Conservation (phyloP, 768 basidiomycete genomes). For the Russula brevipes region DNA sequence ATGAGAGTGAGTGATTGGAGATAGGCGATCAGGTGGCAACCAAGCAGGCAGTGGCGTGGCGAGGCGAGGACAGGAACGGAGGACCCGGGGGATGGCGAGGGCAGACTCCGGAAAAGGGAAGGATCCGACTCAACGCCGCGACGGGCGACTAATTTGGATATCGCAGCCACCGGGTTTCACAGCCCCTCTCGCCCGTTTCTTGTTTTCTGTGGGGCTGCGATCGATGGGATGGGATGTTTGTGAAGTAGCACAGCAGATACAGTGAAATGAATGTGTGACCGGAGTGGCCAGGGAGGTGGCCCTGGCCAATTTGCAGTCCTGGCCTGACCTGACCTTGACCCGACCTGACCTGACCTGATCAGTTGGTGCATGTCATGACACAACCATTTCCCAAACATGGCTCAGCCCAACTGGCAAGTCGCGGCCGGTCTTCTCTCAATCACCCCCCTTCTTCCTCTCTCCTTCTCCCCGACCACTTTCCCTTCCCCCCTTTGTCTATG, state of each 20-base stretch:
- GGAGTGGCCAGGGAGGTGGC: background rate
- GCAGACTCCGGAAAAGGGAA: constrained; percentile 27
- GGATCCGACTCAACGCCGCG: constrained; percentile 31
- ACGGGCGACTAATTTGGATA: constrained; percentile 20
- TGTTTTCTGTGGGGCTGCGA: background rate
- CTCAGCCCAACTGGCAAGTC: constrained; percentile 28
- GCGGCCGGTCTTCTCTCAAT: constrained; percentile 19
- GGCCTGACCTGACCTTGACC: constrained; percentile 5
- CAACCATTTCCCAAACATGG: constrained; percentile 22
- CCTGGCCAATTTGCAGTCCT: background rate
- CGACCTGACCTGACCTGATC: background rate
- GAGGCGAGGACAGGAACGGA: constrained; percentile 30
- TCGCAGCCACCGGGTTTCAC: constrained; percentile 16
- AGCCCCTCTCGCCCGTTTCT: constrained; percentile 17
- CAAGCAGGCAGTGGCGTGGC: constrained; percentile 21
- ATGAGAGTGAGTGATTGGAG: background rate
- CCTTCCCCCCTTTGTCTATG: constrained; percentile 19
- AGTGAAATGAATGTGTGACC: constrained; percentile 13
- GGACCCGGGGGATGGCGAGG: constrained; percentile 1
- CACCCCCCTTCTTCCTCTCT: constrained; percentile 27
- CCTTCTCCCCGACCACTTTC: constrained; percentile 25
- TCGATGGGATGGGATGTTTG: constrained; percentile 3
- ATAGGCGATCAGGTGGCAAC: constrained; percentile 21
- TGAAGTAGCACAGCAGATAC: constrained; percentile 3
- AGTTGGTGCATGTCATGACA: constrained; percentile 21